phyloP scores from a whole-genome alignment of 176 grass and related monocot species.

The Carex pumila region DNA sequence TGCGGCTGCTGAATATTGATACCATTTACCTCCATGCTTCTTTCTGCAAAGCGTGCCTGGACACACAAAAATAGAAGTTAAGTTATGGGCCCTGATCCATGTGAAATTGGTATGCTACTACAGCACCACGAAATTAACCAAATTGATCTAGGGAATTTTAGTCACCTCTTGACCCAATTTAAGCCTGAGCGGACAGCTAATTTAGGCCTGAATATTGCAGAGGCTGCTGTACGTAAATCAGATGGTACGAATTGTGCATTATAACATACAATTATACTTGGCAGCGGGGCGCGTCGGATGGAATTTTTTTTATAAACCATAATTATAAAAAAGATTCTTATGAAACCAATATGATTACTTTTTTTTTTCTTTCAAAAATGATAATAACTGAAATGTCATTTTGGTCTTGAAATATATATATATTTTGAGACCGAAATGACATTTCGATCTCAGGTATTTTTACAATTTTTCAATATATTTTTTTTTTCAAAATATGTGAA shows the following conservation, averaged over 20 bases:
- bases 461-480: no score
- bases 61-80: not conserved
- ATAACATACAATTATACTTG: not conserved
- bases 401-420: no score
- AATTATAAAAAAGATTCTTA: no score
- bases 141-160: not conserved
- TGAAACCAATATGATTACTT: no score
- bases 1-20: not conserved
- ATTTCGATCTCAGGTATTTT: no score
- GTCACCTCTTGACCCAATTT: not conserved
- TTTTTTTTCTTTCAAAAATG: no score
- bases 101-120: not conserved
- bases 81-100: not conserved
- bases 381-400: no score
- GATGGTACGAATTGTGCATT: not conserved
- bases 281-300: no score
- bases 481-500: no score
- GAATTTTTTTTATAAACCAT: no score
- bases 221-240: not conserved
- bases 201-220: not conserved
- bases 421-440: no score
- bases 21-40: not conserved
- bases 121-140: not conserved
- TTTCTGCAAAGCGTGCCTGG: not conserved
- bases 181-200: not conserved